Conservation (phyloP, 495 filamentous ascomycete species). For the Aspergillus nanangensis region DNA sequence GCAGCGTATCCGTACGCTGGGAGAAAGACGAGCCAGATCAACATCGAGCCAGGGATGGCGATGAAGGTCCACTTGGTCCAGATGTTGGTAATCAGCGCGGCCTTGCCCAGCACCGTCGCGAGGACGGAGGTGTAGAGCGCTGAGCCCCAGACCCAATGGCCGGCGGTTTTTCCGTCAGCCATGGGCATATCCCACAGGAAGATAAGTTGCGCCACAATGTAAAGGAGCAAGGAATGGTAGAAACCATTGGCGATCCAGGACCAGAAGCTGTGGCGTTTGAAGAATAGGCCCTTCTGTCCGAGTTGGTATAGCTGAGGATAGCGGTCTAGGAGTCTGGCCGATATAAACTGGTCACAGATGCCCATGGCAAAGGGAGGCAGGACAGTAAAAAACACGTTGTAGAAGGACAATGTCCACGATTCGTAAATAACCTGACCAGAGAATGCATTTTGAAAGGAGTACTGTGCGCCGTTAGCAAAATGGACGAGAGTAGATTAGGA, state of each 20-base stretch:
- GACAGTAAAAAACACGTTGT: constrained; percentile 98
- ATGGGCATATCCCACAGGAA: constrained; percentile 74
- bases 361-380: constrained; percentile 92
- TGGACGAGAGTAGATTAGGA: background rate
- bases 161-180: constrained; percentile 69
- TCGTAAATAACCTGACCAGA: constrained; percentile 98
- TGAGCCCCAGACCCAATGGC: constrained; percentile 97
- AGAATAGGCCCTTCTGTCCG: constrained; percentile 88
- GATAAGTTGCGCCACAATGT: constrained; percentile 76
- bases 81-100: constrained; percentile 88
- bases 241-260: constrained; percentile 91
- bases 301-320: constrained; percentile 96
- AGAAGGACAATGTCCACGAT: constrained; percentile 98
- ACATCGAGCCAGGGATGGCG: constrained; percentile 90
- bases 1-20: constrained; percentile 88
- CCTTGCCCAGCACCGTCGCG: constrained; percentile 90
- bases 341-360: constrained; percentile 97
- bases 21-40: constrained; percentile 87
- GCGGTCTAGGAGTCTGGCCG: constrained; percentile 89
- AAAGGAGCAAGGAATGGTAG: constrained; percentile 92
- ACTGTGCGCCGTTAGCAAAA: constrained; percentile 52
- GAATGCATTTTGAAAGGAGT: constrained; percentile 97
- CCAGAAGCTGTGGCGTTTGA: constrained; percentile 86
- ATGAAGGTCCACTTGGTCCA: constrained; percentile 99
- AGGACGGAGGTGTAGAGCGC: constrained; percentile 87